phyloP scores from a whole-genome alignment of 768 basidiomycete species.

The Udeniomyces megalosporus region DNA sequence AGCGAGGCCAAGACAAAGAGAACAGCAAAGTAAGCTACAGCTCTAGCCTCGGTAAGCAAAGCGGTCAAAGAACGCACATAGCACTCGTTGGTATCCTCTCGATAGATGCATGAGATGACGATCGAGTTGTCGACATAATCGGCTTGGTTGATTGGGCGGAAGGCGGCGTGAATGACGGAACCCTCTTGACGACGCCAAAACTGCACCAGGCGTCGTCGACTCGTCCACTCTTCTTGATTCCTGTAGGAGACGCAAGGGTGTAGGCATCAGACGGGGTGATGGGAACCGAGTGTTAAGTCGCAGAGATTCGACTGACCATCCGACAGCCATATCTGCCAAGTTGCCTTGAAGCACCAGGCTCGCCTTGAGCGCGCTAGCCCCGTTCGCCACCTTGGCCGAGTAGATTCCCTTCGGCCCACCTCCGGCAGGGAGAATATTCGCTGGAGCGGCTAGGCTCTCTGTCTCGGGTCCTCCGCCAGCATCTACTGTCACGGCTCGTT shows the following conservation, averaged over 20 bases:
- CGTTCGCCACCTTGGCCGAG: background rate
- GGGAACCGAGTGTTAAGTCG: background rate
- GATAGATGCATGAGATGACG: slow-evolving; percentile 89
- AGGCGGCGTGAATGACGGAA: slow-evolving; percentile 56
- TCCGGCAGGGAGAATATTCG: background rate
- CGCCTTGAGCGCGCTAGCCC: background rate
- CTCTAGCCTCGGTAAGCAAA: too few relatives aligned
- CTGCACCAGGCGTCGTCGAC: slow-evolving; percentile 68
- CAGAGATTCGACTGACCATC: background rate
- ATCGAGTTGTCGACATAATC: slow-evolving; percentile 58
- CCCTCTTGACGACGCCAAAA: slow-evolving; percentile 68
- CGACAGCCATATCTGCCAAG: slow-evolving; percentile 5
- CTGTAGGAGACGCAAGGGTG: slow-evolving; percentile 15
- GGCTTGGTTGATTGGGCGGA: slow-evolving; percentile 54
- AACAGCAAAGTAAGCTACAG: background rate
- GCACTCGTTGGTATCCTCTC: slow-evolving; percentile 53
- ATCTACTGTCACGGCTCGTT: too few relatives aligned
- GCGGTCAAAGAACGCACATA: slow-evolving; percentile 30
- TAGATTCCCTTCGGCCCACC: background rate
- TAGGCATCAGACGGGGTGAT: too few relatives aligned
- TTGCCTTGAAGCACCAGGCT: slow-evolving; percentile 3
- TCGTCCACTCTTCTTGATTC: slow-evolving; percentile 45
- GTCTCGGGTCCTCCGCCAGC: too few relatives aligned
- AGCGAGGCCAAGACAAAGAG: background rate
- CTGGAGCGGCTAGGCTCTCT: background rate